Percentiles rank a stretch among this genome's conserved stretches.
Conservation (phyloP, 2,329 filamentous ascomycete genomes). For the Microdochium bolleyi region DNA sequence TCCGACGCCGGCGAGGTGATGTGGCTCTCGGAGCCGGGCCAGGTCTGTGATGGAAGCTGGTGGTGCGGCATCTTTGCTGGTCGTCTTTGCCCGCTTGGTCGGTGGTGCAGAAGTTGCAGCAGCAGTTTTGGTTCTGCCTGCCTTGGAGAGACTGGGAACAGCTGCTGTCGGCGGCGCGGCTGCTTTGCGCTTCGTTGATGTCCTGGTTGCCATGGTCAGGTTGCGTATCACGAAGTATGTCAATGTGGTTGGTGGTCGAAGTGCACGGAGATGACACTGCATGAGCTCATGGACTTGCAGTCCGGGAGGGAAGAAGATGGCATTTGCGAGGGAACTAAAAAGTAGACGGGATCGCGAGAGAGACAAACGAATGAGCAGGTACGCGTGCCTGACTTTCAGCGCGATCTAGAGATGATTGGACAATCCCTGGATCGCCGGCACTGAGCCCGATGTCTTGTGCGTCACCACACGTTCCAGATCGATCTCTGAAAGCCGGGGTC, state of each 20-base stretch:
- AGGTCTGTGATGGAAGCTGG: background rate
- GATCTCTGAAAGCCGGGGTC: constrained; percentile 4
- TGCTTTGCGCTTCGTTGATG: background rate
- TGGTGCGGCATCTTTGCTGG: background rate
- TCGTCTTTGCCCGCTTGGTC: background rate
- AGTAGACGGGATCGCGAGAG: background rate
- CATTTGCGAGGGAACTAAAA: background rate
- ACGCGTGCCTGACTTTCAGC: background rate
- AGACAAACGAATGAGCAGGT: background rate
- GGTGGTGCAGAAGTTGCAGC: background rate
- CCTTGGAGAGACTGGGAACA: background rate
- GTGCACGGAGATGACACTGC: background rate
- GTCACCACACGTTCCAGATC: constrained; percentile 12
- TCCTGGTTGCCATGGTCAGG: background rate
- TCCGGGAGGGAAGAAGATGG: background rate
- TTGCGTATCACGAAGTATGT: background rate
- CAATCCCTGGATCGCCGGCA: background rate
- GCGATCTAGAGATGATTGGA: background rate
- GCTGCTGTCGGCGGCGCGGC: background rate
- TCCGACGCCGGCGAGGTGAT: background rate
- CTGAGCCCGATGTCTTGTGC: constrained; percentile 11
- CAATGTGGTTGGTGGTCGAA: background rate
- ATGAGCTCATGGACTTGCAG: background rate
- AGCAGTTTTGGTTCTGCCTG: background rate
- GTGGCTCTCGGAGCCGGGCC: background rate